Base-by-base conservation (phyloP, 805 yeast species). In the Ogataea trehalophila region DNA sequence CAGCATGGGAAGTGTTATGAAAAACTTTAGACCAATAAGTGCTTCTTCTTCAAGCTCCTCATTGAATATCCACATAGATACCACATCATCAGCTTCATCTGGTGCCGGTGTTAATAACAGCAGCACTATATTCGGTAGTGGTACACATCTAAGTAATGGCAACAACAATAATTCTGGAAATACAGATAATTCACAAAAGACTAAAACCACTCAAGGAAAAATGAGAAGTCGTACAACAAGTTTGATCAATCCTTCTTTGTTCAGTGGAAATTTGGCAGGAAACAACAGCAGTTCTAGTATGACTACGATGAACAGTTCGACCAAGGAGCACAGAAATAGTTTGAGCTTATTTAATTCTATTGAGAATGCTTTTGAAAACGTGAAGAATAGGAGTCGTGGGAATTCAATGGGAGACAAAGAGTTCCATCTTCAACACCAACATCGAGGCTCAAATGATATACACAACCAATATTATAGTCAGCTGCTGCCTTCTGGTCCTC, bases 1-100 rank as follows among this genome's bases (percentile, higher is more conserved):
- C 7, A 59, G 70, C 46, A 54, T 67, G 53, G 68, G 65, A 4
- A 69, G 68, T 0, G 70, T 66, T 2, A 64, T 68, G 63, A 68
- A 66, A 48, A 63, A 45, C 35, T 60, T 68, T 22, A 52, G 68
- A 16, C 67, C 70, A 4, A 44, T 61, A 4, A 66, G 69, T 36
- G 61, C 58, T 13, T 62, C 69, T 1, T 57, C 67, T 2, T 66
- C 69, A 1, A 53, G 61, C 15, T 60, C 67, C 1, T 67, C 71
- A 16, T 49, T 67, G 33, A 56, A 52, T 39, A 45, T 46, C 3
- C 57, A 52, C 37, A 23, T 52, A 22, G 57, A 50, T 6, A 44
- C 42, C 4, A 20, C 49, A 26, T 16, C 41, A 14, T 23, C 33
- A 5, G 33, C 18, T 18, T 39, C 41, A 15, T 26, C 33, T 9